Conservation (phyloP, 2,329 filamentous ascomycete species). For the Aspergillus ustus region DNA sequence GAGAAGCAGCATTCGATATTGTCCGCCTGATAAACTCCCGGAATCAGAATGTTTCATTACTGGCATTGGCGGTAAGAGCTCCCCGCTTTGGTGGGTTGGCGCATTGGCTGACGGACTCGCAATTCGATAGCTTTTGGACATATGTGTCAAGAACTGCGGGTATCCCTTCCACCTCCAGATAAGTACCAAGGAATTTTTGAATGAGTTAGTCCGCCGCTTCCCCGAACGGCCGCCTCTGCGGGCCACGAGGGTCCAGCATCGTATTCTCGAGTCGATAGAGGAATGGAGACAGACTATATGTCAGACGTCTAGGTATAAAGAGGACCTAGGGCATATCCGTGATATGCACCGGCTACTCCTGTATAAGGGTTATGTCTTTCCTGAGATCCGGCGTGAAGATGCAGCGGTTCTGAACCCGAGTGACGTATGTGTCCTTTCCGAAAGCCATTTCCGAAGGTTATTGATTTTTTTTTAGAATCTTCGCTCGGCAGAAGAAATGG, state of each 20-base stretch:
- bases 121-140: constrained; percentile 75
- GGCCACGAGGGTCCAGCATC: constrained; percentile 82
- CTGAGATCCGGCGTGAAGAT: constrained; percentile 88
- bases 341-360: constrained; percentile 96
- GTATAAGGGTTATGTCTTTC: constrained; percentile 97
- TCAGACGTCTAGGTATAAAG: constrained; percentile 96
- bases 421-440: constrained; percentile 68
- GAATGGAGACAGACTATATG: constrained; percentile 99
- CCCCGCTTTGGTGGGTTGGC: constrained; percentile 6
- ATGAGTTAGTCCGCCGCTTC: constrained; percentile 94
- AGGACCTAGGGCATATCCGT: constrained; percentile 92
- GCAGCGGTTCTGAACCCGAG: constrained; percentile 95
- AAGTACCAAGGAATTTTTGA: constrained; percentile 97
- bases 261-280: constrained; percentile 94
- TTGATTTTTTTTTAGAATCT: constrained; percentile 68
- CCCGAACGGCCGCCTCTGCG: constrained; percentile 90
- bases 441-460: constrained; percentile 9
- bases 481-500: constrained; percentile 97
- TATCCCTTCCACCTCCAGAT: constrained; percentile 99
- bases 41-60: constrained; percentile 90
- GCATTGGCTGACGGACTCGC: constrained; percentile 19
- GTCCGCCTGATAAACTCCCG: constrained; percentile 95
- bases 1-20: constrained; percentile 91
- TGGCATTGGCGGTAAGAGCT: constrained; percentile 70
- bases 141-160: constrained; percentile 99